A percentile compares a stretch with the other conserved stretches of the same genome.
Conservation (phyloP, 331 rosid genomes). For the Erythrophleum ivorense region DNA sequence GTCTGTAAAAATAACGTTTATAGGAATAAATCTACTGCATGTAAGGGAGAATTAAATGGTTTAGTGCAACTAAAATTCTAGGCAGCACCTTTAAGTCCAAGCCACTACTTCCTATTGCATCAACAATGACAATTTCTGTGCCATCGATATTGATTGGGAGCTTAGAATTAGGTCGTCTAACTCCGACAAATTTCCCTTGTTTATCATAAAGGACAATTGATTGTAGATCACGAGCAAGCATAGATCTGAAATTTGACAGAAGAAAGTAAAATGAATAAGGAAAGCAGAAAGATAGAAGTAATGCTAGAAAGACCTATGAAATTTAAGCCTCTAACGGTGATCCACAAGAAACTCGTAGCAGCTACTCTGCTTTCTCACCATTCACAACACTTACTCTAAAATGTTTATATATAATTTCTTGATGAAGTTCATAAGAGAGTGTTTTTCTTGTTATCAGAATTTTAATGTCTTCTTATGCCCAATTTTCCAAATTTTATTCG, state of each 20-base stretch:
- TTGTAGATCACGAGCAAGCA: slow-evolving; percentile 97
- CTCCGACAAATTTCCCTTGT: slow-evolving; percentile 90
- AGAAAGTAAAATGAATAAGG: slow-evolving; percentile 23
- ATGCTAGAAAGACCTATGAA: slow-evolving; percentile 18
- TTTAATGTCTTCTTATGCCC: not conserved
- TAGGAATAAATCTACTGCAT: slow-evolving; percentile 22
- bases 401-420: not conserved
- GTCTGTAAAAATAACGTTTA: slow-evolving; percentile 53
- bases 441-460: not conserved
- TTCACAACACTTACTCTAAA: not conserved
- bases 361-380: not conserved
- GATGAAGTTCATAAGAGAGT: not conserved
- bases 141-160: slow-evolving; percentile 86
- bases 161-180: slow-evolving; percentile 81
- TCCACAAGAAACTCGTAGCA: not conserved
- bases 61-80: slow-evolving; percentile 2
- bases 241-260: slow-evolving; percentile 64
- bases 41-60: slow-evolving; percentile 8
- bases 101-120: slow-evolving; percentile 94
- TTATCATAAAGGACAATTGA: slow-evolving; percentile 79
- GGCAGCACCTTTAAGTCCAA: slow-evolving; percentile 77
- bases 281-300: not conserved
- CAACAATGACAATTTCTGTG: slow-evolving; percentile 66
- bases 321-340: not conserved
- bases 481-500: not conserved